A percentile compares a stretch with the other conserved stretches of the same genome.
phyloP scores from a whole-genome alignment of 768 basidiomycete species.

The Cyclocybe aegerita region DNA sequence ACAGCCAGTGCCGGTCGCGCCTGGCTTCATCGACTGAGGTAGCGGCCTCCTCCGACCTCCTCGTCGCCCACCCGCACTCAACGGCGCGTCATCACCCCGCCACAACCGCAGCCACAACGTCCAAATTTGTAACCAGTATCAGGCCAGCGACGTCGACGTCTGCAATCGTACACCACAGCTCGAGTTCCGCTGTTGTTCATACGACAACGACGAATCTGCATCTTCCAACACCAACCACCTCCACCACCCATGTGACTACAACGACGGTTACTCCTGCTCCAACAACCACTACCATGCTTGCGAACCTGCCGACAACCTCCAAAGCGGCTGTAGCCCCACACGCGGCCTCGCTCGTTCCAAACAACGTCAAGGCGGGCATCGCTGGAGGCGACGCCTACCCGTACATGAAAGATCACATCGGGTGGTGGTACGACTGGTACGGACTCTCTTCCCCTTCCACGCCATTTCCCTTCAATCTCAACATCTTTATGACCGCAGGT shows the following conservation, averaged over 20 bases:
- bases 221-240: neutral
- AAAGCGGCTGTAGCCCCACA: slow-evolving; percentile 4
- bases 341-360: slow-evolving; percentile 31
- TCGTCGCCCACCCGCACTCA: neutral
- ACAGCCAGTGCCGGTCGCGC: slow-evolving; percentile 18
- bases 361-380: slow-evolving; percentile 45
- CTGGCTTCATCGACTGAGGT: slow-evolving; percentile 4
- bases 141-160: too few relatives aligned
- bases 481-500: slow-evolving; percentile 21
- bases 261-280: slow-evolving; percentile 5
- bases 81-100: neutral
- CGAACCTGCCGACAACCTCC: too few relatives aligned
- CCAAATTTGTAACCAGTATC: too few relatives aligned
- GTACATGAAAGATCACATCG: slow-evolving; percentile 39
- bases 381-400: slow-evolving; percentile 44
- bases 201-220: too few relatives aligned
- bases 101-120: neutral
- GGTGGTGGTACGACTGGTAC: slow-evolving; percentile 52
- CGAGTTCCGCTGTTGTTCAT: neutral
- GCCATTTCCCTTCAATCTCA: neutral
- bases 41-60: neutral
- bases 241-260: neutral
- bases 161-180: neutral
- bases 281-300: slow-evolving; percentile 3
- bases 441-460: slow-evolving; percentile 1